These are phyloP conservation scores for Argentina anserina DNA, from an alignment of 306 rosid genomes.

Conservation along the genomic window DNA sequence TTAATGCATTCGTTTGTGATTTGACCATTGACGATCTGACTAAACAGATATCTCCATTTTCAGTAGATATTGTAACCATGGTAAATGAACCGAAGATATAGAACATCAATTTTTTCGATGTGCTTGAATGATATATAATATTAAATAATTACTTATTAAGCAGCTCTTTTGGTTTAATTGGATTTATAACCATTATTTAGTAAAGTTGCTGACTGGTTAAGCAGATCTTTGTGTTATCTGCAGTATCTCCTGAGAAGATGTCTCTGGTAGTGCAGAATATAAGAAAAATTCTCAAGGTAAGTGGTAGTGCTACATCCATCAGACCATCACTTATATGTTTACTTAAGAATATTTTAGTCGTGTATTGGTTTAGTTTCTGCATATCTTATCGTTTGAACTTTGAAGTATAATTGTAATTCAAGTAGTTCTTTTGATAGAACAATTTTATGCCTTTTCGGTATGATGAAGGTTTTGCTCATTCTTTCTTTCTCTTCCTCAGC, in stretches of 20 bases:
- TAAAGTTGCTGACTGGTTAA: constrained; percentile 70
- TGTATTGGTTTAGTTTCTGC: background rate
- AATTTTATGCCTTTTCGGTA: constrained; percentile 12
- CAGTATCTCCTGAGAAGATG: constrained; percentile 98
- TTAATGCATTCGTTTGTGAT: constrained; percentile 80
- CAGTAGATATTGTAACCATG: constrained; percentile 85
- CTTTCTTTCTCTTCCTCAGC: constrained; percentile 48
- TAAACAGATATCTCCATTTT: constrained; percentile 61
- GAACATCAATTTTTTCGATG: constrained; percentile 11
- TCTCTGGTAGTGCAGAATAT: constrained; percentile 64
- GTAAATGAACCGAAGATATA: constrained; percentile 40
- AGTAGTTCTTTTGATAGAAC: constrained; percentile 9
- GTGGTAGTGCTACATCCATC: background rate
- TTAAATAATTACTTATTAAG: constrained; percentile 13
- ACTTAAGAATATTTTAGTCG: background rate
- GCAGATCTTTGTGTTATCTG: constrained; percentile 93
- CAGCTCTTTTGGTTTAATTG: constrained; percentile 23
- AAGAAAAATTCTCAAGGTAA: constrained; percentile 70
- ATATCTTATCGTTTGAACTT: background rate
- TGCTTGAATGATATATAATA: constrained; percentile 8
- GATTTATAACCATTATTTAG: constrained; percentile 10
- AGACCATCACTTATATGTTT: constrained; percentile 6
- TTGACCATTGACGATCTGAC: constrained; percentile 77
- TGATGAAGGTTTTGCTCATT: constrained; percentile 18
- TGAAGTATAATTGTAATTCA: background rate